Conservation (phyloP, 345 rosid species). For the Sapria himalayana region DNA sequence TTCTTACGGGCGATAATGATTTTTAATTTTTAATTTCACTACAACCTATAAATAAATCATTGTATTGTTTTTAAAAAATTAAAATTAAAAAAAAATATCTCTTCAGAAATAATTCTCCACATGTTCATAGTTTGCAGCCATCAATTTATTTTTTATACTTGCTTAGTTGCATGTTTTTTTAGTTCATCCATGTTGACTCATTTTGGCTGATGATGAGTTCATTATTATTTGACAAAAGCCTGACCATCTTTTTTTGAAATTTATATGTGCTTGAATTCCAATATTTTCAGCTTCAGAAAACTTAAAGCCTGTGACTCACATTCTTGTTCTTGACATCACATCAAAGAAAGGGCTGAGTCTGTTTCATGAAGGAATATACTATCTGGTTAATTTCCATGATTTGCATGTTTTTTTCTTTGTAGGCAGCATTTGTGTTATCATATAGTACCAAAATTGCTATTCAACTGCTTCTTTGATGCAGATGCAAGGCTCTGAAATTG, state of each 20-base stretch:
- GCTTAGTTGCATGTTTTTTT: too few relatives aligned
- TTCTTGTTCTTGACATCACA: constrained; percentile 63
- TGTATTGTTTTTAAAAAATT: too few relatives aligned
- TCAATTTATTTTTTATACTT: too few relatives aligned
- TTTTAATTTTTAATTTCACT: too few relatives aligned
- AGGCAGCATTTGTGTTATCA: background rate
- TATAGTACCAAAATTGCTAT: background rate
- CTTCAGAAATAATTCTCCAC: too few relatives aligned
- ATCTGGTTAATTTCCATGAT: constrained; percentile 35
- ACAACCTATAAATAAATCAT: too few relatives aligned
- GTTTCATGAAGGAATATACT: constrained; percentile 69
- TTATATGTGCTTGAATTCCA: constrained; percentile 8
- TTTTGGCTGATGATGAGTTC: too few relatives aligned
- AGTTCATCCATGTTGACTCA: too few relatives aligned
- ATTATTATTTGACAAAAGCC: too few relatives aligned
- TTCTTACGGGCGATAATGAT: too few relatives aligned
- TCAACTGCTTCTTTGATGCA: constrained; percentile 16
- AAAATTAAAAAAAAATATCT: too few relatives aligned
- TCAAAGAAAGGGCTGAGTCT: constrained; percentile 60
- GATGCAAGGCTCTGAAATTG: constrained; percentile 63
- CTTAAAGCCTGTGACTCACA: constrained; percentile 90
- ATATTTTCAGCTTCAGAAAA: constrained; percentile 48
- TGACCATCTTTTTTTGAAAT: constrained; percentile 5
- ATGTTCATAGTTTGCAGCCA: too few relatives aligned
- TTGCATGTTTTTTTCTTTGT: constrained; percentile 1